Base-by-base conservation (phyloP, 805 yeast genomes). In the Teunomyces lycoperdinae region DNA sequence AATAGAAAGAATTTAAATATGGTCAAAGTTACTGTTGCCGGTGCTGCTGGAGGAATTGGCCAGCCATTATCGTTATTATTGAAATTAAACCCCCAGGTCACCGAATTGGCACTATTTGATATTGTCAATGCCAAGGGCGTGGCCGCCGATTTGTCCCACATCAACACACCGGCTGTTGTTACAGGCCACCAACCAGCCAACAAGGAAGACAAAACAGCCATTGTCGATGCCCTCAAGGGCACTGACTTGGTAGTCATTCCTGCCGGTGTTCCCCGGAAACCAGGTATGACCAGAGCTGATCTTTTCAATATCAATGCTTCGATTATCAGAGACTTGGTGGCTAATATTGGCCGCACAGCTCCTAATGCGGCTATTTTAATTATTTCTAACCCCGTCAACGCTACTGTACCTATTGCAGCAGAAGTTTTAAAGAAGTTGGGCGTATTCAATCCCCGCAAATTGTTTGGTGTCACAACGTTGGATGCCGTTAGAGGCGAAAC, bases 1-100 rank as follows among this genome's bases (percentile, higher is more conserved):
- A 20, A 20, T 20, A 20, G 13, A 27, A 26, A 40, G 11, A 7
- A n/a, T n/a, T 24, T 16, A 28, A 42, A 16, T 8, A 70, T 68
- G 70, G 73, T 70, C 42, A 73, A 73, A 63, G 78, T 73, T 49
- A 73, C 78, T 33, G 77, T 73, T 44, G 73, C 76, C 53, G 78
- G 78, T 38, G 78, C 77, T 39, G 78, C 78, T 44, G 78, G 78
- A 46, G 78, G 78, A 42, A 73, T 73, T 51, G 78, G 78, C 45
- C 78, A 73, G 56, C 78, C 78, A 16, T 66, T 73, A 46, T 73
- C 77, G 9, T 62, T 73, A 47, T 63, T 73, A 42, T 62, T 73
- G 51, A 73, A 73, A 53, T 60, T 72, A 49, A 73, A 73, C 53
- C 64, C 68, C 5, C 55, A 60, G 13, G 73, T 73, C 30, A 58